Evolutionary conservation across 2,329 filamentous ascomycete species (phyloP), one percentile per base, ranked within the genome.

Genomic region (Sporothrix phasma): DNA sequence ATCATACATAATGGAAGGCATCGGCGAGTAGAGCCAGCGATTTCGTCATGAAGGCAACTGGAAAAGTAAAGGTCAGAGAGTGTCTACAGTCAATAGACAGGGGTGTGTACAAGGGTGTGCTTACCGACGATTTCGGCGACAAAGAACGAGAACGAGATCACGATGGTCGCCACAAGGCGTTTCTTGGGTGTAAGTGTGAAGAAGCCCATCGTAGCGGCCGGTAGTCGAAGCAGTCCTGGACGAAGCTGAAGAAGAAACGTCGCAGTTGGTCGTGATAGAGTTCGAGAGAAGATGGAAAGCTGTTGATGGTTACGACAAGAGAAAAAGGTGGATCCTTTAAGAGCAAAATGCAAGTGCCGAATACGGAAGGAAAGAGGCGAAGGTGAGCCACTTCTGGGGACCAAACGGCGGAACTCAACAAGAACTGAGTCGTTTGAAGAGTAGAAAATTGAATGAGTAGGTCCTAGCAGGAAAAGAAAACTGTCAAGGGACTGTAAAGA

Each of bases 1-100:
- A n/a, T n/a, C n/a, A n/a, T 75, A 88, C 86, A 71, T 90, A 90
- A 72, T 92, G 89, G 69, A 92, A 91, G 1, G 89, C 87, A 78
- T 92, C 89, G 31, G 89, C 88, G 29, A 92, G 78, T 2, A 92
- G 77, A 0, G 88, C 88, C 11, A 92, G 78, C 0, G 88, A 91
- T 61, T 80, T 79, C 1, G 89, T 91, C 66, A 84, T 85, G 69
- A 89, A 88, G 2, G 87, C 87, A 65, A 88, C 83, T 84, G 66
- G 51, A 53, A 53, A 22, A 3, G 17, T 19, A 7, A 10, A 19
- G 39, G 46, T 61, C 15, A 65, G 51, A 37, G 31, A 29, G 4
- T 19, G 6, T 10, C 24, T 7, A 45, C n/a, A 22, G 22, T 15
- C 39, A 26, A 11, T 8, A 26, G 46, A 17, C 3, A 19, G 75